phyloP scores from a whole-genome alignment of 2,329 filamentous ascomycete species.

The Rutstroemia sp. region DNA sequence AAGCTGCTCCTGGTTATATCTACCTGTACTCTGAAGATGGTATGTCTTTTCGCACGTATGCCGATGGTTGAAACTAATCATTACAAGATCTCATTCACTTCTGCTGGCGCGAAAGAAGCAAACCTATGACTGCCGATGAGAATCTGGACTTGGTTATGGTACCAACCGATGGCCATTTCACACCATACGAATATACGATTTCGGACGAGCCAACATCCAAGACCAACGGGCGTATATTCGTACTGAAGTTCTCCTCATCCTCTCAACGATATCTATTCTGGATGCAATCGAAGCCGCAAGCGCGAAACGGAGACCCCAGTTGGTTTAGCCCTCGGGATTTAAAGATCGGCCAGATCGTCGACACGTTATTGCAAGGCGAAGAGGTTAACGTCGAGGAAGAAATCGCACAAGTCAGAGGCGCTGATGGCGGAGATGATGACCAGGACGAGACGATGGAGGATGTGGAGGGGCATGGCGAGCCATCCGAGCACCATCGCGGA shows the following conservation, averaged over 20 bases:
- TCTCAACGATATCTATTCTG: slow-evolving; percentile 91
- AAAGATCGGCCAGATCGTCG: slow-evolving; percentile 82
- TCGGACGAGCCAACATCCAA: slow-evolving; percentile 51
- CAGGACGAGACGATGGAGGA: slow-evolving; percentile 76
- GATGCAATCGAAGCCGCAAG: slow-evolving; percentile 87
- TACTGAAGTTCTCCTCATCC: slow-evolving; percentile 88
- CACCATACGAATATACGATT: slow-evolving; percentile 69
- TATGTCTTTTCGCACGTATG: slow-evolving; percentile 30
- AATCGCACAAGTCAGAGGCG: slow-evolving; percentile 55
- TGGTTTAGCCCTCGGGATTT: slow-evolving; percentile 81
- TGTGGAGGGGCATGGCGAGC: slow-evolving; percentile 56
- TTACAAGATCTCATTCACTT: slow-evolving; percentile 78
- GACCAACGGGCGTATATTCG: slow-evolving; percentile 84
- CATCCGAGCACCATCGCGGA: slow-evolving; percentile 50
- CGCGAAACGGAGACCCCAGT: slow-evolving; percentile 56
- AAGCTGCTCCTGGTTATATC: slow-evolving; percentile 72
- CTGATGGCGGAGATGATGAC: slow-evolving; percentile 47
- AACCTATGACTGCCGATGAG: slow-evolving; percentile 64
- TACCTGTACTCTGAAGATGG: slow-evolving; percentile 92
- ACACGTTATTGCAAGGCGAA: slow-evolving; percentile 78
- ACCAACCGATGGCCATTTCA: slow-evolving; percentile 79
- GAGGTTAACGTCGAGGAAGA: slow-evolving; percentile 73
- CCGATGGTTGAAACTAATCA: slow-evolving; percentile 1
- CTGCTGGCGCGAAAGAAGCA: slow-evolving; percentile 83
- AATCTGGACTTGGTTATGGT: slow-evolving; percentile 85